Evolutionary conservation across 495 filamentous ascomycete genomes (phyloP), one percentile per base, ranked within the genome.

Genomic region (Trichoderma reesei): DNA sequence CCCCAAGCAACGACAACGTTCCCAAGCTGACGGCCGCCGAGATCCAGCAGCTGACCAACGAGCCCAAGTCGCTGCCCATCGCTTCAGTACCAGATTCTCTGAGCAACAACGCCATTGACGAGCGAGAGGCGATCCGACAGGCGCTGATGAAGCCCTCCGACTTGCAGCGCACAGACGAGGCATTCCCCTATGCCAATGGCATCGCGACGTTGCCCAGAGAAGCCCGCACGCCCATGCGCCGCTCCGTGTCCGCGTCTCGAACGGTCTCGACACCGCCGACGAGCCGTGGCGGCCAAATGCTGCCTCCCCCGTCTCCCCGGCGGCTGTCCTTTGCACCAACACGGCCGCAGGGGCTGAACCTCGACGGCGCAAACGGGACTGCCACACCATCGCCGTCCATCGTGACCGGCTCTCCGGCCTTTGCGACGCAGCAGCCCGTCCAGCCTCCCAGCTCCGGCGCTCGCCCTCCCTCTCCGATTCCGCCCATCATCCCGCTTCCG

Each of bases 401-500:
- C 61, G 48, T 46, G 10, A 72, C 67, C 38, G 7, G 67, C 5
- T 16, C 63, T 0, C 60, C 61, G 10, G 33, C 63, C 26, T 11
- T 41, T 6, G 61, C 68, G 38, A 66, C 62, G 41, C 71, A 72
- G 13, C 20, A 31, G 31, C 59, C 33, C 33, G 61, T 42, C 33
- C 38, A 63, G n/a, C 61, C 38, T 26, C 10, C 61, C 2, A 63
- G 63, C 41, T n/a, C 66, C 38, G 76, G 74, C 20, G 54, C 70
- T 3, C 51, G 78, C n/a, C 69, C 83, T 33, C 76, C 85, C 3
- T 90, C 90, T 9, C 88, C 88, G 0, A 81, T 90, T 72, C 85
- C 86, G 37, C 75, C 80, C n/a, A 72, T 83, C 5, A 85, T 95
- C 56, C 92, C 91, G 9, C 76, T 94, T 0, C 92, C 91, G 8